Base-by-base conservation (phyloP, 2,329 filamentous ascomycete genomes). In the Phialophora chinensis region DNA sequence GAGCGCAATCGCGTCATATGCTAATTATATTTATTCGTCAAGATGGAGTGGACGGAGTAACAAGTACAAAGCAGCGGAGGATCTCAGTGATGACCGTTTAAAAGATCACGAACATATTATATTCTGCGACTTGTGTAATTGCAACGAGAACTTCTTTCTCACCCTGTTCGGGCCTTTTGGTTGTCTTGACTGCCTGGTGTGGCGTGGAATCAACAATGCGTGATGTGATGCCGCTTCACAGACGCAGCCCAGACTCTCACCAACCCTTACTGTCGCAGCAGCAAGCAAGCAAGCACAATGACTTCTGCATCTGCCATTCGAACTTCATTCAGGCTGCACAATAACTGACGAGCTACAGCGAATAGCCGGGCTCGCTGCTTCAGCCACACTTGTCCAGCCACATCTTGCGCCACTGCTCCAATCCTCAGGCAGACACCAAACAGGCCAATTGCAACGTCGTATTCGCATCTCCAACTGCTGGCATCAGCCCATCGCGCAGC, bases 381-480 rank as follows among this genome's bases (percentile, higher is more conserved):
- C 53, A 55, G 53, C 53, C 53, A 55, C 53, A 55, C 8, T 4
- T 20, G 53, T 31, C 29, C 25, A 55, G 53, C 53, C 29, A 31
- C 53, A 55, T 55, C 8, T 35, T 35, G n/a, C n/a, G 29, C 25
- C 29, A 23, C 11, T 11, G 11, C 25, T 29, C 53, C 12, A 8
- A 29, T 14, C 20, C 33, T 53, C 53, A 68, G 66, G 66, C 66
- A 65, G 57, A 58, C 66, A 44, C 42, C 66, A 68, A 62, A 65
- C n/a, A 47, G 42, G 23, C 66, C 66, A 68, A 68, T 68, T 55
- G 50, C 25, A n/a, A n/a, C 23, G 12, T 50, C 64, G 65, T 63
- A 63, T 60, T 60, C 60, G 65, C 38, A 20, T 12, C 12, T 33
- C 25, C 23, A 20, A 20, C 3, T 12, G 53, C 53, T 31, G 27